A percentile compares a stretch with the other conserved stretches of the same genome.
phyloP scores from a whole-genome alignment of 768 basidiomycete species.

The Suillus paluster region DNA sequence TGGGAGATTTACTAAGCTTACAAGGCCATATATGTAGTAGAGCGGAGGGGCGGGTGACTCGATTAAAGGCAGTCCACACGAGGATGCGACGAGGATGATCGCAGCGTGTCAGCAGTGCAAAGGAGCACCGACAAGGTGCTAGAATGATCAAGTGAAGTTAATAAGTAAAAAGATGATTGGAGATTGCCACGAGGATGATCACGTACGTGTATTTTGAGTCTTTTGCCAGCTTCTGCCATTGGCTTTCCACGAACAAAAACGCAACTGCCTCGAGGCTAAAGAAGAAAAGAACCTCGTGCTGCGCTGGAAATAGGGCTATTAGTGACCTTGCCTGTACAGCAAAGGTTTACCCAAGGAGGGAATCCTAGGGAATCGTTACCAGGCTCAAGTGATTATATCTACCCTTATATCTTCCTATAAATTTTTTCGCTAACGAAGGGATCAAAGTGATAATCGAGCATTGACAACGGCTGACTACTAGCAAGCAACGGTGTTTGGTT shows the following conservation, averaged over 20 bases:
- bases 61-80: slow-evolving; percentile 16
- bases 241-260: slow-evolving; percentile 7
- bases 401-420: slow-evolving; percentile 10
- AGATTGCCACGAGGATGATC: slow-evolving; percentile 17
- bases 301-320: slow-evolving; percentile 7
- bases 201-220: no score
- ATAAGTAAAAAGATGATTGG: slow-evolving; percentile 5
- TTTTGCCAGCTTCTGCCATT: background rate
- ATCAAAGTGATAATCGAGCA: slow-evolving; percentile 41
- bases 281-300: slow-evolving; percentile 12
- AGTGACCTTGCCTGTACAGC: slow-evolving; percentile 2
- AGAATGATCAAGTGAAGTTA: slow-evolving; percentile 2
- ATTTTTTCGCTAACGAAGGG: slow-evolving; percentile 14
- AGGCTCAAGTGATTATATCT: slow-evolving; percentile 2
- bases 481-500: slow-evolving; percentile 34
- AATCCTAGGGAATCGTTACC: background rate
- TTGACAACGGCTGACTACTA: background rate
- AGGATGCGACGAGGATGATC: slow-evolving; percentile 1
- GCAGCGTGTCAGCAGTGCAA: background rate
- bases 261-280: slow-evolving; percentile 23
- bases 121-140: background rate
- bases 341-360: slow-evolving; percentile 3
- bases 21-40: slow-evolving; percentile 15
- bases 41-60: slow-evolving; percentile 12
- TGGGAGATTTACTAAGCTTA: slow-evolving; percentile 7